phyloP scores from a whole-genome alignment of 1,139 yeast species.

The Yamadazyma mexicana region DNA sequence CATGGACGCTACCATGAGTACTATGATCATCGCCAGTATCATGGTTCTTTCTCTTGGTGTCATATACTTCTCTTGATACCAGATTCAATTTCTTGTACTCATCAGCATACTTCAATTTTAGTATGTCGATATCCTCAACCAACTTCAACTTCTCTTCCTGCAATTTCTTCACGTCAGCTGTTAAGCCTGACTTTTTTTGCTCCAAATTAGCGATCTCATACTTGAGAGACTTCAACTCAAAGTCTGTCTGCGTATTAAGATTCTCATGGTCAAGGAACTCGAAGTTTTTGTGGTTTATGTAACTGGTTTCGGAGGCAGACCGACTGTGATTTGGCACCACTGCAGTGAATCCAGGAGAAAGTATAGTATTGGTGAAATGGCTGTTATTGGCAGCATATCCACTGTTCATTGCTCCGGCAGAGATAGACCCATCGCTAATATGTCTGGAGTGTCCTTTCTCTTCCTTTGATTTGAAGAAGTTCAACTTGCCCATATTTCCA shows the following conservation, averaged over 20 bases:
- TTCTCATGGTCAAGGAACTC: conserved; percentile 9
- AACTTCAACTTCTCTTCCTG: conserved; percentile 29
- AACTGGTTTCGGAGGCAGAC: conserved; percentile 40
- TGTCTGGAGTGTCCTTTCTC: conserved; percentile 36
- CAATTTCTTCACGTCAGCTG: conserved; percentile 31
- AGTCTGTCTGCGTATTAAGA: conserved; percentile 17
- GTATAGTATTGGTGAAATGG: conserved; percentile 21
- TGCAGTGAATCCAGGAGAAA: conserved; percentile 42
- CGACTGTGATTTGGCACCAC: conserved; percentile 26
- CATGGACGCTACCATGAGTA: conserved; percentile 4
- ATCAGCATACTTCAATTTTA: conserved; percentile 23
- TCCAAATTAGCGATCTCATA: conserved; percentile 46
- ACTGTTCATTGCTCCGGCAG: conserved; percentile 7
- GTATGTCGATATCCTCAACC: conserved; percentile 23
- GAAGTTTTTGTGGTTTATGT: conserved; percentile 14
- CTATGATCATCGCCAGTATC: conserved; percentile 10
- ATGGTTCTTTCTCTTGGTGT: conserved; percentile 26
- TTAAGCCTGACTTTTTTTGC: conserved; percentile 23
- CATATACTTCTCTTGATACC: conserved; percentile 29
- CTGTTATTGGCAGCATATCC: neutral
- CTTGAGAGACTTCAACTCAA: conserved; percentile 38
- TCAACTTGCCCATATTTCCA: conserved; percentile 29
- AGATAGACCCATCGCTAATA: conserved; percentile 42
- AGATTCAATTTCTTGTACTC: conserved; percentile 27
- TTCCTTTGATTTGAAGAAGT: conserved; percentile 32